phyloP scores from a whole-genome alignment of 768 basidiomycete species.

The Crepidotus variabilis region DNA sequence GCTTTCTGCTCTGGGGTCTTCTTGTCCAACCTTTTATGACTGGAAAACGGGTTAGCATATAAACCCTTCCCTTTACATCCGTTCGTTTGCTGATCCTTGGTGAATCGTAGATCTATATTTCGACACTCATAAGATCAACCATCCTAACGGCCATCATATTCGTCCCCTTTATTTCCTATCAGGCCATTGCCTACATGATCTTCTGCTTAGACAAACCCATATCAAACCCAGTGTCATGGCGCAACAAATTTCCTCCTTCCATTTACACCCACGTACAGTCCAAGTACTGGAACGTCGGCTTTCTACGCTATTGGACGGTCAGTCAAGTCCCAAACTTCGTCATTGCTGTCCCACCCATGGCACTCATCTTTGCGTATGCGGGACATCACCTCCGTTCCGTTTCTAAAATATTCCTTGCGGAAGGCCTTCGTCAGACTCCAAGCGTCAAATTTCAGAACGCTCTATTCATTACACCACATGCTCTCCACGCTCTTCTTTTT shows the following conservation, averaged over 20 bases:
- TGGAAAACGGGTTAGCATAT: constrained; percentile 26
- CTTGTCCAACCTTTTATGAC: constrained; percentile 50
- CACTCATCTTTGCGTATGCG: constrained; percentile 42
- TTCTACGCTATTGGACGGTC: constrained; percentile 82
- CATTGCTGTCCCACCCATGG: constrained; percentile 69
- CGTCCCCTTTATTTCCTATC: constrained; percentile 69
- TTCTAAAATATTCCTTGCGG: neutral
- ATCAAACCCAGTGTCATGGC: constrained; percentile 50
- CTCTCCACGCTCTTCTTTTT: constrained; percentile 66
- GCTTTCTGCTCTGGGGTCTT: constrained; percentile 76
- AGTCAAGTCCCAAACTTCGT: constrained; percentile 87
- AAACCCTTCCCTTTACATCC: neutral
- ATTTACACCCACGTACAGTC: constrained; percentile 82
- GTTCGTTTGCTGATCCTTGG: neutral
- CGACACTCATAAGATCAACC: constrained; percentile 30
- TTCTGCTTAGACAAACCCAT: constrained; percentile 52
- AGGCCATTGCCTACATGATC: constrained; percentile 55
- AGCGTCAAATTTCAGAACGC: constrained; percentile 6
- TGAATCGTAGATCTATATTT: constrained; percentile 28
- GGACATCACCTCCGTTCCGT: constrained; percentile 25
- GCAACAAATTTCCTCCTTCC: constrained; percentile 51
- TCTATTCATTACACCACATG: constrained; percentile 57
- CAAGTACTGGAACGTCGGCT: constrained; percentile 84
- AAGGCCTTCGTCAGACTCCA: neutral
- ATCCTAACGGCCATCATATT: constrained; percentile 45